A percentile compares a stretch with the other conserved stretches of the same genome.
Evolutionary conservation across 805 yeast genomes (phyloP).

Genomic region (Candida argentea): DNA sequence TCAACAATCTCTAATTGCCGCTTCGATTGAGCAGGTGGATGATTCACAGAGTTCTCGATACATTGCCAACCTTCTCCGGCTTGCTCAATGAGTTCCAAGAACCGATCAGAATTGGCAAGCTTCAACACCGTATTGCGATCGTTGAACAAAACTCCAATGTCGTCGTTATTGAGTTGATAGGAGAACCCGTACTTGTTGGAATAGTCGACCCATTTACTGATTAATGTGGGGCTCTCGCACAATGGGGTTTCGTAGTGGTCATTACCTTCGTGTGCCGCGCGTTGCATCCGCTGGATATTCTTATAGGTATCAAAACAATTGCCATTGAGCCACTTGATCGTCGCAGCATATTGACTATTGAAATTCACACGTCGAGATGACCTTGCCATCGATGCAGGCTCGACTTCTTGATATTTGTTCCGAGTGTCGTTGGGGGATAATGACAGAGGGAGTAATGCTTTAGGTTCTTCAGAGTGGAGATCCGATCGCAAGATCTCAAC

Average conservation of each 20-base stretch:
- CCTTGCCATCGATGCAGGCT: constrained; percentile 22
- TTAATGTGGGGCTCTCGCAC: constrained; percentile 53
- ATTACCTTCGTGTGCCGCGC: constrained; percentile 21
- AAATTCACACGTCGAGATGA: constrained; percentile 29
- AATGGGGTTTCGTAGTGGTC: constrained; percentile 29
- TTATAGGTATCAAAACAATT: constrained; percentile 26
- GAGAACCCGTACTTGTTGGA: constrained; percentile 93
- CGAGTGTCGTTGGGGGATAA: constrained; percentile 89
- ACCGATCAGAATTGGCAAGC: constrained; percentile 50
- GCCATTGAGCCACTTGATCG: constrained; percentile 28
- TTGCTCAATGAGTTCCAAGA: constrained; percentile 47
- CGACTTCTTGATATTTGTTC: constrained; percentile 72
- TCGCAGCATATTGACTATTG: constrained; percentile 26
- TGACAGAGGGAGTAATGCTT: constrained; percentile 71
- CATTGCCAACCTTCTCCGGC: constrained; percentile 38
- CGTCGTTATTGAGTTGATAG: constrained; percentile 82
- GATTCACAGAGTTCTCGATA: constrained; percentile 31
- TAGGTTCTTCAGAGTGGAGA: constrained; percentile 57
- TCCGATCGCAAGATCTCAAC: constrained; percentile 63
- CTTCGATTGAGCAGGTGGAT: constrained; percentile 39
- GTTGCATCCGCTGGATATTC: constrained; percentile 34
- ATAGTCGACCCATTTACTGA: constrained; percentile 97
- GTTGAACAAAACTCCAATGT: constrained; percentile 83
- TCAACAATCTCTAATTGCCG: constrained; percentile 79
- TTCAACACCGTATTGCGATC: constrained; percentile 77